Evolutionary conservation across 805 yeast species (phyloP).

Genomic region (Starmerella tilneyi): DNA sequence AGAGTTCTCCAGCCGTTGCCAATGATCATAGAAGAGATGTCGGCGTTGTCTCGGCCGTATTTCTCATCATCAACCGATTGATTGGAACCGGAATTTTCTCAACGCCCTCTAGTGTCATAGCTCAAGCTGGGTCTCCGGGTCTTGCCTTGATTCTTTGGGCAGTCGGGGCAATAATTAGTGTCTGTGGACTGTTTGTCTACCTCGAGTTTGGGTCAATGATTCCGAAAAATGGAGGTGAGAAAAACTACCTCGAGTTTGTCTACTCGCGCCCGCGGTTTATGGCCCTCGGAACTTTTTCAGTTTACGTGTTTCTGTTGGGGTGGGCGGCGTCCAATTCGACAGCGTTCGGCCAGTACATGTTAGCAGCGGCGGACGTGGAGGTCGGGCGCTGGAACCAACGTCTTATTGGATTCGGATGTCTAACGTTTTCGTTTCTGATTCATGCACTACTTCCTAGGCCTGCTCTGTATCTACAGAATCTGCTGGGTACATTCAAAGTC

Average conservation of each 20-base stretch:
- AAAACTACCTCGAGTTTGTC: slow-evolving; percentile 65
- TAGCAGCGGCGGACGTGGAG: slow-evolving; percentile 36
- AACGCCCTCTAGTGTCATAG: slow-evolving; percentile 50
- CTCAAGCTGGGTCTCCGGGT: slow-evolving; percentile 59
- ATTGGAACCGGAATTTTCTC: slow-evolving; percentile 71
- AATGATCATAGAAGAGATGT: slow-evolving; percentile 20
- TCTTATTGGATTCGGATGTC: slow-evolving; percentile 64
- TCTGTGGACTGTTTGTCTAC: slow-evolving; percentile 55
- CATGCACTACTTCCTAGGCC: slow-evolving; percentile 52
- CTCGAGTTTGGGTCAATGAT: slow-evolving; percentile 65
- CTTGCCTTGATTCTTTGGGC: slow-evolving; percentile 62
- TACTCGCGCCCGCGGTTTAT: slow-evolving; percentile 59
- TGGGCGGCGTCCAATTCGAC: slow-evolving; percentile 82
- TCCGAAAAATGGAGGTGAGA: slow-evolving; percentile 79
- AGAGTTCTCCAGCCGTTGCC: not conserved
- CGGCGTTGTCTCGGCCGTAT: slow-evolving; percentile 51
- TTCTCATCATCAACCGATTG: slow-evolving; percentile 56
- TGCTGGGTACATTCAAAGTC: slow-evolving; percentile 62
- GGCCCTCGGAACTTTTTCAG: slow-evolving; percentile 54
- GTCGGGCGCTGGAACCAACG: slow-evolving; percentile 57
- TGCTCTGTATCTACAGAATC: slow-evolving; percentile 56
- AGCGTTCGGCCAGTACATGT: slow-evolving; percentile 66
- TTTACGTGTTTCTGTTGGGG: slow-evolving; percentile 64
- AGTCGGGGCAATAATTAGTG: slow-evolving; percentile 60
- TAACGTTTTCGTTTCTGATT: slow-evolving; percentile 57